Evolutionary conservation across 805 yeast genomes (phyloP).

Genomic region (Wickerhamiella alocasiicola): DNA sequence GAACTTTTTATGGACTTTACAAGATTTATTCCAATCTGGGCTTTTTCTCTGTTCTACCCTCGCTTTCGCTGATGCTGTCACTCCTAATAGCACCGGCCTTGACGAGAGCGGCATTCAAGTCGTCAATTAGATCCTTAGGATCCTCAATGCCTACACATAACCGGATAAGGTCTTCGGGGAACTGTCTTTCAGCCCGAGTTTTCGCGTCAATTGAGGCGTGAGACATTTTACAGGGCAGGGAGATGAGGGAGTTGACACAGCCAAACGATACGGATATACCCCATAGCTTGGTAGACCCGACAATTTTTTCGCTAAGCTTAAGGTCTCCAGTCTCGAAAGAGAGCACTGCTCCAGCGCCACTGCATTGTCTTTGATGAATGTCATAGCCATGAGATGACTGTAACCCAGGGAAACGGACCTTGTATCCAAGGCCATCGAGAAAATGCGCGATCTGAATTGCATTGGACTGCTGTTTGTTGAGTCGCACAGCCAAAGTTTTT

Average conservation of each 20-base stretch:
- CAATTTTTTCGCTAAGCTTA: conserved; percentile 52
- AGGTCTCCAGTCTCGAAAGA: conserved; percentile 78
- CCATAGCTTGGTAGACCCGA: conserved; percentile 63
- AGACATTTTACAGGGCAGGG: conserved; percentile 92
- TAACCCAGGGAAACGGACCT: conserved; percentile 79
- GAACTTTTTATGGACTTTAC: too few relatives aligned
- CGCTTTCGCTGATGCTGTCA: conserved; percentile 1
- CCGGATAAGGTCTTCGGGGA: conserved; percentile 86
- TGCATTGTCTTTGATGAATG: conserved; percentile 60
- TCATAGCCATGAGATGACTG: conserved; percentile 70
- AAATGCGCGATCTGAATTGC: conserved; percentile 65
- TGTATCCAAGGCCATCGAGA: conserved; percentile 54
- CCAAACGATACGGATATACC: conserved; percentile 91
- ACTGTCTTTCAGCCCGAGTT: conserved; percentile 72
- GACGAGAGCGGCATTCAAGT: conserved; percentile 56
- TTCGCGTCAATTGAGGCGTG: conserved; percentile 92
- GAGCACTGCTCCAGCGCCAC: conserved; percentile 82
- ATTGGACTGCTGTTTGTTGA: conserved; percentile 78
- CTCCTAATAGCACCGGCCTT: conserved; percentile 43
- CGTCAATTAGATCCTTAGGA: conserved; percentile 67
- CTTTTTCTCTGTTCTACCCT: not conserved
- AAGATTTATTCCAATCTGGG: not conserved
- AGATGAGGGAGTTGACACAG: conserved; percentile 80
- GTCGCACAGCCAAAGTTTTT: conserved; percentile 73
- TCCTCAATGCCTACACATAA: conserved; percentile 87